Conservation (phyloP, 495 filamentous ascomycete genomes). For the Trypethelium eluteriae region DNA sequence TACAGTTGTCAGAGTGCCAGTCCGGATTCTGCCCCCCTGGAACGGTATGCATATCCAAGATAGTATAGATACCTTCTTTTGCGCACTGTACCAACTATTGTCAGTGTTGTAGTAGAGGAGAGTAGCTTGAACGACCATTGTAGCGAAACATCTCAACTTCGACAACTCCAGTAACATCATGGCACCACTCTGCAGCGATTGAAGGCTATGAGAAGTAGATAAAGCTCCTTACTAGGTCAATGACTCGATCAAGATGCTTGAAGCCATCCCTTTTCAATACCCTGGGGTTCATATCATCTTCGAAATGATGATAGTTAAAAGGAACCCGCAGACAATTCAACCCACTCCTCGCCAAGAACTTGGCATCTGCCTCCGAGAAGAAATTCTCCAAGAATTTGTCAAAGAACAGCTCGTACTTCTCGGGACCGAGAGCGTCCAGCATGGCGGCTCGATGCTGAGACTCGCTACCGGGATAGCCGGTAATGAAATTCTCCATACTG, state of each 20-base stretch:
- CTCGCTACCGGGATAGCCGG: slow-evolving; percentile 57
- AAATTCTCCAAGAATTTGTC: slow-evolving; percentile 54
- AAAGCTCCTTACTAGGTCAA: slow-evolving; percentile 34
- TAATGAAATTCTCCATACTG: slow-evolving; percentile 62
- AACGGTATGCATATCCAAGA: slow-evolving; percentile 56
- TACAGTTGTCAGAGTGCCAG: slow-evolving; percentile 55
- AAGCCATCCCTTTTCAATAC: slow-evolving; percentile 52
- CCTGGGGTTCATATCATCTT: slow-evolving; percentile 55
- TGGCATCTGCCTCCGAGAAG: slow-evolving; percentile 54
- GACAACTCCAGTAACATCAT: too few relatives aligned
- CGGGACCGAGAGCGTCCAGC: slow-evolving; percentile 44
- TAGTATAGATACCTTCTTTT: slow-evolving; percentile 50
- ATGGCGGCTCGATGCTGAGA: slow-evolving; percentile 49
- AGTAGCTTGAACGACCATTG: too few relatives aligned
- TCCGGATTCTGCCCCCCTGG: slow-evolving; percentile 60
- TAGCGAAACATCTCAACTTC: too few relatives aligned
- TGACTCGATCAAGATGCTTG: slow-evolving; percentile 51
- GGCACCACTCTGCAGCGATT: too few relatives aligned
- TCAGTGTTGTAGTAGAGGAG: neutral
- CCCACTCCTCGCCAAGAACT: slow-evolving; percentile 50
- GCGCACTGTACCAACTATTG: slow-evolving; percentile 36
- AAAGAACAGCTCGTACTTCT: slow-evolving; percentile 45
- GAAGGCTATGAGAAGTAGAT: neutral
- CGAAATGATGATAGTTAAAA: slow-evolving; percentile 59
- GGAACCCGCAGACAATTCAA: slow-evolving; percentile 58